Conservation (phyloP, 768 basidiomycete genomes). For the Psilocybe azurescens region DNA sequence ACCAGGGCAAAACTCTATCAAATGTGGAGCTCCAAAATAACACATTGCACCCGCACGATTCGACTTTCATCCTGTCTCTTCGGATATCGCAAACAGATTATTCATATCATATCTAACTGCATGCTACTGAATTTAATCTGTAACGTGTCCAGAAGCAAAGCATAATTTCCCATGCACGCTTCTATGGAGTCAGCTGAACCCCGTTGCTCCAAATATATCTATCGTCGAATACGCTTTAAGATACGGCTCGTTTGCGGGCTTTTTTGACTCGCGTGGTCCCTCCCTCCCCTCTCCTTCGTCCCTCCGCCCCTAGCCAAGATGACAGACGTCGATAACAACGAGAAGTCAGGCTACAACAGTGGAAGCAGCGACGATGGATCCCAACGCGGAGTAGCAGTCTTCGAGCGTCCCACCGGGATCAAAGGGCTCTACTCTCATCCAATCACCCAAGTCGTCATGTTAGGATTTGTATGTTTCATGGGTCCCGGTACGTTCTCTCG, state of each 20-base stretch:
- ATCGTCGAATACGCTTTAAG: constrained; percentile 6
- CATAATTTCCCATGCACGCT: constrained; percentile 3
- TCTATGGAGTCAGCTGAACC: constrained; percentile 13
- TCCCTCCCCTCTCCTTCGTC: constrained; percentile 6
- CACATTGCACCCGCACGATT: neutral
- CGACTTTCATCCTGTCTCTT: neutral
- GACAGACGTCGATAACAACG: constrained; percentile 17
- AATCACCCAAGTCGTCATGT: constrained; percentile 46
- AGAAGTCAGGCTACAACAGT: constrained; percentile 22
- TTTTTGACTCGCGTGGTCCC: constrained; percentile 8
- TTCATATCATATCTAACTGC: neutral
- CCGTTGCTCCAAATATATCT: constrained; percentile 15
- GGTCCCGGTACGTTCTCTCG: constrained; percentile 44
- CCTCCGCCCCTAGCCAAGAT: constrained; percentile 7
- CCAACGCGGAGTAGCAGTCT: constrained; percentile 28
- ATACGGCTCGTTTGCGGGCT: neutral
- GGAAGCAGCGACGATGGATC: constrained; percentile 23
- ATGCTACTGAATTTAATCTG: neutral
- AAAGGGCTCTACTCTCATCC: constrained; percentile 66
- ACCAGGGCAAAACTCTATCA: neutral
- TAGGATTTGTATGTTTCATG: constrained; percentile 74
- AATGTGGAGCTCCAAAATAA: neutral
- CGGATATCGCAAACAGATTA: neutral
- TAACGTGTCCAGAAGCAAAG: constrained; percentile 2
- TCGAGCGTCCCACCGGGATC: constrained; percentile 54